Base-by-base conservation (phyloP, 2,329 filamentous ascomycete species). In the Penicillium freii region DNA sequence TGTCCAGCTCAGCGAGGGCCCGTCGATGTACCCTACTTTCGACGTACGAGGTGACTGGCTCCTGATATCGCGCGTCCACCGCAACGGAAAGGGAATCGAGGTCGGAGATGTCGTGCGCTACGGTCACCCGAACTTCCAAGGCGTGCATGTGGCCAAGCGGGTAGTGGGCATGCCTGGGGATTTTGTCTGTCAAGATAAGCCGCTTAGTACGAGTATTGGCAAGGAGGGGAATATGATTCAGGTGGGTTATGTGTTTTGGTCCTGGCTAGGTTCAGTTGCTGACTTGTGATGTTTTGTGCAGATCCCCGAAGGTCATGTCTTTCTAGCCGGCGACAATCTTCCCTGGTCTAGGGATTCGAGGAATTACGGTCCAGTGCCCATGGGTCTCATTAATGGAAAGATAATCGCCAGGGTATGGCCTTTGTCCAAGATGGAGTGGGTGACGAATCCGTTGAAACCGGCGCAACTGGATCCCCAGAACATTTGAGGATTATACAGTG, bases 301-400 rank as follows among this genome's bases (percentile, higher is more conserved):
- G 90, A 86, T 99, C 17, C 94, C 94, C 0, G 81, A 89, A 69
- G 94, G 94, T 1, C 94, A 99, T 79, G 95, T 92, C 68, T 97
- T 91, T 85, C 79, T 97, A 7, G 84, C 87, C 3, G 94, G 94
- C 3, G 94, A 99, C 74, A 97, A 97, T 73, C 71, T 96, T 60
- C 81, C 85, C 3, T 88, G 84, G 68, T 97, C 92, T 25, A 81
- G 91, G 62, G 94, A 99, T 78, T 97, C 92, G 43, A 86, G 94
- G 60, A 80, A 87, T 40, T 96, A 89, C 77, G 94, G 94, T 0
- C 91, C 94, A 0, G 73, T 99, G 29, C 94, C 94, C 0, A 78
- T 99, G 69, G 93, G 85, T 1, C 78, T 99, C 62, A 84, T 99
- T 44, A 87, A 83, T 66, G 92, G 92, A 46, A 97, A 96, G 72